Conservation (phyloP, 2,329 filamentous ascomycete genomes). For the Cladobotryum protrusum region DNA sequence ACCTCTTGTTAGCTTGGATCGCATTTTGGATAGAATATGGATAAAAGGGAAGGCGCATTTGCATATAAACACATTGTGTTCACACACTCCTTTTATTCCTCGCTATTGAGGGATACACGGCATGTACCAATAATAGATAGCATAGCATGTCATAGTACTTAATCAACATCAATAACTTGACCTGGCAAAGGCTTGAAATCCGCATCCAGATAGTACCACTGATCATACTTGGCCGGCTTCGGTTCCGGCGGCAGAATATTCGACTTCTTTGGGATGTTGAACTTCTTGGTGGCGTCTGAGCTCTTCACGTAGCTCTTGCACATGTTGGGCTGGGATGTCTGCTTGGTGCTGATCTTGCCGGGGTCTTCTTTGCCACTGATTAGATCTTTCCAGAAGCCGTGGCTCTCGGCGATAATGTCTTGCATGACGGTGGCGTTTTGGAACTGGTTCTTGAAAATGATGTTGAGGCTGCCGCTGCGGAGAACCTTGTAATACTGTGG, state of each 20-base stretch:
- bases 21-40: too few relatives aligned
- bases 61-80: too few relatives aligned
- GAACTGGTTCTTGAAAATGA: slow-evolving; percentile 31
- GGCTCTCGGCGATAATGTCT: slow-evolving; percentile 29
- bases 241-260: slow-evolving; percentile 24
- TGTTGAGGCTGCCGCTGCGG: slow-evolving; percentile 28
- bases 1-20: too few relatives aligned
- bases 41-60: too few relatives aligned
- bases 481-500: slow-evolving; percentile 35
- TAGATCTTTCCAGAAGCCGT: slow-evolving; percentile 34
- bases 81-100: too few relatives aligned
- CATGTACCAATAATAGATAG: slow-evolving; percentile 5
- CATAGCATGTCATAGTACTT: not conserved
- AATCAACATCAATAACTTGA: slow-evolving; percentile 4
- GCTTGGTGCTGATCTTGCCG: slow-evolving; percentile 35
- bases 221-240: slow-evolving; percentile 27
- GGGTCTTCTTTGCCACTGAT: slow-evolving; percentile 30
- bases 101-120: not conserved
- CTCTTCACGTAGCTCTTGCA: slow-evolving; percentile 28
- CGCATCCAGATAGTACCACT: slow-evolving; percentile 33
- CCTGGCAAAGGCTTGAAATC: slow-evolving; percentile 24
- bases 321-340: slow-evolving; percentile 28
- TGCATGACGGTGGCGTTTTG: slow-evolving; percentile 29
- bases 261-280: slow-evolving; percentile 25
- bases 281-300: slow-evolving; percentile 24